Percentiles rank a stretch among this genome's conserved stretches.
These are phyloP conservation scores for Saccharomycopsis sp. DNA, from an alignment of 805 yeast species.

Conservation along the genomic window DNA sequence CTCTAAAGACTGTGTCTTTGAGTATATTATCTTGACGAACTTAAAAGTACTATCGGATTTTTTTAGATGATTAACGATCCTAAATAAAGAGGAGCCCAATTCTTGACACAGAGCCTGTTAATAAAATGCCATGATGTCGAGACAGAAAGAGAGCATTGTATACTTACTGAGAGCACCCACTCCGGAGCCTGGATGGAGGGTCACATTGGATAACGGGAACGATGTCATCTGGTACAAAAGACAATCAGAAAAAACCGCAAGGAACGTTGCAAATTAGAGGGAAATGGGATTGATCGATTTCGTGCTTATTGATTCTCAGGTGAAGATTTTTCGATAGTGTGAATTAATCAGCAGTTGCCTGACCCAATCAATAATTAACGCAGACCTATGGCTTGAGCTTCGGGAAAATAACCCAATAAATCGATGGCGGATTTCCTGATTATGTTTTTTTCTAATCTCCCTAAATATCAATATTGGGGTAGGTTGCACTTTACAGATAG, in stretches of 20 bases:
- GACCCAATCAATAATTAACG: too few relatives aligned
- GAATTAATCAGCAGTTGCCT: too few relatives aligned
- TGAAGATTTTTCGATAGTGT: too few relatives aligned
- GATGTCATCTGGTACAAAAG: background rate
- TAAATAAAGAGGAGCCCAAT: constrained; percentile 12
- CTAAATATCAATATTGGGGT: too few relatives aligned
- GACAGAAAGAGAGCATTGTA: background rate
- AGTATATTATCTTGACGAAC: constrained; percentile 13
- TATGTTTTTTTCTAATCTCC: too few relatives aligned
- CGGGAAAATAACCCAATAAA: too few relatives aligned
- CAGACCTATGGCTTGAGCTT: too few relatives aligned
- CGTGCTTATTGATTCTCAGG: too few relatives aligned
- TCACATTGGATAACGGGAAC: constrained; percentile 3
- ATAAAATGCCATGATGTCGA: background rate
- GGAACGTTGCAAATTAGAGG: background rate
- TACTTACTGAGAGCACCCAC: constrained; percentile 12
- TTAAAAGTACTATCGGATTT: background rate
- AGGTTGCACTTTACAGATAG: too few relatives aligned
- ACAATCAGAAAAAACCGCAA: background rate
- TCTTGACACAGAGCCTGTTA: constrained; percentile 2
- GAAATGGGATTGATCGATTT: background rate
- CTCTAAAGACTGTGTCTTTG: constrained; percentile 8
- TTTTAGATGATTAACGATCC: constrained; percentile 15
- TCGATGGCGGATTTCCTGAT: too few relatives aligned
- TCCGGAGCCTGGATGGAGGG: constrained; percentile 8